Conservation (phyloP, 768 basidiomycete genomes). For the Auricularia auricula-judae region DNA sequence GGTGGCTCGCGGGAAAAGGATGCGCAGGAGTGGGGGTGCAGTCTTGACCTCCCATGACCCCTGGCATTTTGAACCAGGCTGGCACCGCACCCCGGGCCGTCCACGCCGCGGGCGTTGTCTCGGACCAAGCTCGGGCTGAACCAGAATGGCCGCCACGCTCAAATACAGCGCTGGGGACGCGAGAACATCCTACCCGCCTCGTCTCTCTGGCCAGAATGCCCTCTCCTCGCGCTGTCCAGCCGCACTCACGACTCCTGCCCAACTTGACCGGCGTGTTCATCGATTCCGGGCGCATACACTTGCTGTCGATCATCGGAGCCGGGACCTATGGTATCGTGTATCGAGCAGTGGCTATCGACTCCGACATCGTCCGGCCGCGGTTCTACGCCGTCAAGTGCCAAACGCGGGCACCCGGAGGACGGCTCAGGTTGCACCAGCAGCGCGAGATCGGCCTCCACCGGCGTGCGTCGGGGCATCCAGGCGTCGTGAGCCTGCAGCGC, state of each 20-base stretch:
- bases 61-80: background rate
- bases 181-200: background rate
- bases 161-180: background rate
- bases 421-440: slow-evolving; percentile 32
- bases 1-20: slow-evolving; percentile 8
- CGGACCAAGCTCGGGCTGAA: background rate
- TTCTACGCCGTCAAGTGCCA: slow-evolving; percentile 92
- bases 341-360: slow-evolving; percentile 57
- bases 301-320: slow-evolving; percentile 78
- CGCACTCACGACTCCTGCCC: slow-evolving; percentile 1
- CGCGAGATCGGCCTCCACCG: slow-evolving; percentile 59
- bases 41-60: background rate
- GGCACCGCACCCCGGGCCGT: background rate
- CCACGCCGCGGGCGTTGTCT: background rate
- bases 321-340: slow-evolving; percentile 97
- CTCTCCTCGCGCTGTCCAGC: background rate
- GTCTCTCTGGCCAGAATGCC: background rate
- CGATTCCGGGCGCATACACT: slow-evolving; percentile 71
- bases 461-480: slow-evolving; percentile 43
- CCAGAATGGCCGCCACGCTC: background rate
- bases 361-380: slow-evolving; percentile 27
- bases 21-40: background rate
- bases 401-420: slow-evolving; percentile 31
- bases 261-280: slow-evolving; percentile 58
- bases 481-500: slow-evolving; percentile 60